Base-by-base conservation (phyloP, 164 flowering plant species). In the Warburgia ugandensis region DNA sequence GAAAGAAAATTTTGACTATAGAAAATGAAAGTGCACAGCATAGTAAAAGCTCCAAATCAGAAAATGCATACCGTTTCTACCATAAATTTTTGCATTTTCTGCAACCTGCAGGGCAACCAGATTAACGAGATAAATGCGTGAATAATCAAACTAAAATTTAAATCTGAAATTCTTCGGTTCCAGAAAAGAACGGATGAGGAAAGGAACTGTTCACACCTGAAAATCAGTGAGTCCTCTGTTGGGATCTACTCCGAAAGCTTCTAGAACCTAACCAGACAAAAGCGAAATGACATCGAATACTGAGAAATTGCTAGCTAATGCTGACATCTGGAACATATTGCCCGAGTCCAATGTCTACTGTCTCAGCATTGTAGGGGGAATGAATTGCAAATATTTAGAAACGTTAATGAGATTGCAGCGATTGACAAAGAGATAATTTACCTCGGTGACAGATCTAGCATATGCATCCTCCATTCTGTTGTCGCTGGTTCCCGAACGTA, bases 361-460 rank as follows among this genome's bases (percentile, higher is more conserved):
- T n/a, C 14, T 33, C 13, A 33, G 10, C 3, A 33, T 33, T 6
- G 14, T 3, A 33, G 14, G 37, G 2, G 14, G 37, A n/a, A 33
- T 10, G 14, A 33, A 10, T 11, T 3, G 37, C 14, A 33, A 10
- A 33, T 33, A 4, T 20, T 32, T 37, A 17, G 1, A 25, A 13
- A 26, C 14, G 20, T 5, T 14, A 21, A 45, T 20, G 10, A 21
- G 37, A 47, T 47, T 11, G 21, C 20, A 17, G 10, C 10, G 17
- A 3, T 26, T 17, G 14, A 7, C 31, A n/a, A 10, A 12, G 43
- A 3, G 17, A 46, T 27, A 22, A 29, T 28, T 27, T 66, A 87
- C 96, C 84, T 88, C 96, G 21, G 73, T 0, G 19, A 70, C 79
- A 41, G 96, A 88, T 88, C 91, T 77, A 43, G 94, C 94, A 47